Evolutionary conservation across 257 asterid genomes (phyloP), one percentile per base, ranked within the genome.

Genomic region (Salvia rosmarinus): DNA sequence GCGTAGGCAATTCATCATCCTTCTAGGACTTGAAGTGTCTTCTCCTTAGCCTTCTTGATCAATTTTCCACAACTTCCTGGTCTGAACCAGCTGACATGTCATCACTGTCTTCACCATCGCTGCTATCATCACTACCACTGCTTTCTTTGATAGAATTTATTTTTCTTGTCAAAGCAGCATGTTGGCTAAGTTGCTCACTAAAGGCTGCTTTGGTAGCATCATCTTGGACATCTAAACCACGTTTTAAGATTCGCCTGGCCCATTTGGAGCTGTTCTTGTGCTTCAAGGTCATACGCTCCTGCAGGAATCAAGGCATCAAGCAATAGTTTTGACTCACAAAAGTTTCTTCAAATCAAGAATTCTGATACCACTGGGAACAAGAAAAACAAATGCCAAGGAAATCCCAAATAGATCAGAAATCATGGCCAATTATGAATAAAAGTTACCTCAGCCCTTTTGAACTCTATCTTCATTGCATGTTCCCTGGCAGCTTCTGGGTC

Each of bases 401-500:
- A 5, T 10, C 11, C 6, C 6, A 28, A 28, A 28, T 43, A 58
- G 68, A 65, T 14, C 74, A 34, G 46, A 55, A 62, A 55, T 4
- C 25, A 52, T 25, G 60, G 12, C 52, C 59, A 13, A 47, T 37
- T 30, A 37, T 9, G 13, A 75, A 72, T 25, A 52, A 42, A 28
- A 78, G 47, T 70, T 73, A 89, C 99, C 98, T 84, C 89, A 21
- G 92, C 96, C 79, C 99, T 88, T 79, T 82, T 87, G 66, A 78
- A 70, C 80, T 94, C 99, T 80, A 82, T 95, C 80, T 78, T 89
- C 86, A 78, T 84, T 25, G 98, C 96, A 66, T 72, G 85, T 74
- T 89, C 96, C 84, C 86, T 91, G 28, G 90, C 96, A 71, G 90
- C 95, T 81, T 88, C 95, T 11, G 96, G 96, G 80, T 94, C 96